phyloP scores from a whole-genome alignment of 2,329 filamentous ascomycete genomes.

The Phialophora expanda region DNA sequence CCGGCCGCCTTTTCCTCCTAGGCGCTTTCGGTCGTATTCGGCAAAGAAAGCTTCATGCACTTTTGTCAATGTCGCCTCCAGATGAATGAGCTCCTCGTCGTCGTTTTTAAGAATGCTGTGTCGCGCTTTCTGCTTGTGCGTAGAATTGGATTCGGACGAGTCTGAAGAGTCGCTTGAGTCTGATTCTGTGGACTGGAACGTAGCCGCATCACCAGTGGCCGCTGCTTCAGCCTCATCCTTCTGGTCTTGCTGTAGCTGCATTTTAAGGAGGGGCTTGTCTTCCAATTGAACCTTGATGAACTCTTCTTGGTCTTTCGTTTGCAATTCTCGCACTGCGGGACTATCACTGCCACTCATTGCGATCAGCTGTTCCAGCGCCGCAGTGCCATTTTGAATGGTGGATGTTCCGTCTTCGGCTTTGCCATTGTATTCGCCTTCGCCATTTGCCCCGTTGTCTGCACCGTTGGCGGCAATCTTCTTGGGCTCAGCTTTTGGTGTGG shows the following conservation, averaged over 20 bases:
- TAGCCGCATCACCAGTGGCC: constrained; percentile 47
- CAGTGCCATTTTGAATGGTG: constrained; percentile 34
- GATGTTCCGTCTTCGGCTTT: constrained; percentile 32
- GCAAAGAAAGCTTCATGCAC: constrained; percentile 83
- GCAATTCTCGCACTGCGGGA: constrained; percentile 70
- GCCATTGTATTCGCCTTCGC: constrained; percentile 28
- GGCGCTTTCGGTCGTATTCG: constrained; percentile 69
- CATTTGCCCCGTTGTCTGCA: constrained; percentile 31
- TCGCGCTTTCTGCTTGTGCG: constrained; percentile 53
- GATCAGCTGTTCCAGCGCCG: constrained; percentile 74
- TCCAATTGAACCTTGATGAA: constrained; percentile 85
- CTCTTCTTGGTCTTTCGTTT: constrained; percentile 85
- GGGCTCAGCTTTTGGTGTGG: constrained; percentile 51
- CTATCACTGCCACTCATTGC: constrained; percentile 75
- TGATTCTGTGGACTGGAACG: constrained; percentile 49
- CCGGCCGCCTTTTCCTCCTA: constrained; percentile 47
- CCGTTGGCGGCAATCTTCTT: constrained; percentile 40
- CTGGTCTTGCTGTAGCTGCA: constrained; percentile 88
- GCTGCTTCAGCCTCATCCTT: constrained; percentile 69
- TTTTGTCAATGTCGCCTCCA: constrained; percentile 75
- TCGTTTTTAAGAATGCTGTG: constrained; percentile 87
- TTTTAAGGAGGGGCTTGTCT: constrained; percentile 85
- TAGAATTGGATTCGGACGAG: constrained; percentile 42
- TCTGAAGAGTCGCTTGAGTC: constrained; percentile 42
- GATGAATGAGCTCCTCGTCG: constrained; percentile 77